Evolutionary conservation across 169 alveolate species (phyloP).

Genomic region (Perkinsus olseni): DNA sequence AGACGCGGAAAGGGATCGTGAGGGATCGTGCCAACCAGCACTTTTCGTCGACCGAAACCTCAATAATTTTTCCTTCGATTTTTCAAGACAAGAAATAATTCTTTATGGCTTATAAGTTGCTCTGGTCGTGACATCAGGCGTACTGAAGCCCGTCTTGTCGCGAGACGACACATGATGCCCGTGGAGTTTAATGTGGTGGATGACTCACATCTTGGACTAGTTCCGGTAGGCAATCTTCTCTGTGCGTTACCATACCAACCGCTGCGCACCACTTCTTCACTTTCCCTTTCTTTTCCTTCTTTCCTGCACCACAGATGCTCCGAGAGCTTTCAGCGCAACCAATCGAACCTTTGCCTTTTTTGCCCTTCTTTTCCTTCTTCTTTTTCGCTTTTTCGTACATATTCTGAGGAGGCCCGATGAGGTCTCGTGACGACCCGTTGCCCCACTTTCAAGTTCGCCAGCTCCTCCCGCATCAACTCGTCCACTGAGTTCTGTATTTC

Average conservation of each 20-base stretch:
- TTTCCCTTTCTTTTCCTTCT: slow-evolving; percentile 42
- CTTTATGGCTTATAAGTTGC: too few relatives aligned
- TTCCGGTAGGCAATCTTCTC: slow-evolving; percentile 42
- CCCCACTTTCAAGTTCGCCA: slow-evolving; percentile 44
- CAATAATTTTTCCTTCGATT: too few relatives aligned
- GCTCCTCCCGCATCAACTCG: slow-evolving; percentile 57
- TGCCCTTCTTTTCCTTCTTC: slow-evolving; percentile 31
- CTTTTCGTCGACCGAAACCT: too few relatives aligned
- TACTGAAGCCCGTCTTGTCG: too few relatives aligned
- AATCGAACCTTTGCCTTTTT: slow-evolving; percentile 12
- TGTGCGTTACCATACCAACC: slow-evolving; percentile 47
- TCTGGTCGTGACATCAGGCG: too few relatives aligned
- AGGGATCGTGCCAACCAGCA: too few relatives aligned
- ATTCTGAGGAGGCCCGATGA: slow-evolving; percentile 12
- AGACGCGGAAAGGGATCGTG: too few relatives aligned
- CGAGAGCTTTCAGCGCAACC: not conserved
- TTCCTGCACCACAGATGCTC: not conserved
- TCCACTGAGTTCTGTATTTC: slow-evolving; percentile 53
- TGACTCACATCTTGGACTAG: slow-evolving; percentile 51
- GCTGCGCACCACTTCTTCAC: slow-evolving; percentile 53
- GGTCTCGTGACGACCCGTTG: too few relatives aligned
- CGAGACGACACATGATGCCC: too few relatives aligned
- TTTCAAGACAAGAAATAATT: too few relatives aligned
- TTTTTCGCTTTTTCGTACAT: slow-evolving; percentile 18
- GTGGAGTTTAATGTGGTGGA: too few relatives aligned